Evolutionary conservation across 768 basidiomycete genomes (phyloP), one percentile per base, ranked within the genome.

Genomic region (Boletus edulis): DNA sequence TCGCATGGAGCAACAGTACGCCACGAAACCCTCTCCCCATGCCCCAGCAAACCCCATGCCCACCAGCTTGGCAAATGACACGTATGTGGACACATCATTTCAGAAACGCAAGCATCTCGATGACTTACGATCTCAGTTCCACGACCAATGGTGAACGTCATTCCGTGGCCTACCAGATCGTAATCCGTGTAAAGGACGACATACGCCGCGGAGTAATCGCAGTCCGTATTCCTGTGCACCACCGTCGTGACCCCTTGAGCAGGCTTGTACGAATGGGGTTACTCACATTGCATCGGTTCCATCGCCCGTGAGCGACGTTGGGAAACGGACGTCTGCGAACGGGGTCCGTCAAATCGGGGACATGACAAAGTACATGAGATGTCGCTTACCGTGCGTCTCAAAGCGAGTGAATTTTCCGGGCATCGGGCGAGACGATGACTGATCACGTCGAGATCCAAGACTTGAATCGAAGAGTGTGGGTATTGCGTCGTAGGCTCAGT

Each of bases 131-230:
- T 93, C 58, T 96, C 94, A 63, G 93, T 96, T 22, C 93, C 95
- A 27, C 94, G 84, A 0, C 93, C 91, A 62, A 93, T 94, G 7
- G 91, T 93, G 68, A 95, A 94, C 15, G 91, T 92, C 91, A 92
- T 89, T 45, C 89, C 91, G 66, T 92, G 84, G 14, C 92, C 91
- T 43, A 84, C 78, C 46, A 93, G 82, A 54, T 81, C 77, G 27
- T 83, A 73, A 37, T 67, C 61, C 2, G 89, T 95, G 54, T 81
- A 72, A 46, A 98, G 74, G 12, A 82, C 81, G 40, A 94, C 80
- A 67, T 94, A 95, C 1, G 94, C 94, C 2, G 93, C 89, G 8
- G 91, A 94, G 72, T 94, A 95, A 73, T 96, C 95, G 73, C 92
- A 94, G 54, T 92, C 90, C 12, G 87, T 88, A 73, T 95, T 94